Evolutionary conservation across 306 rosid species (phyloP), one percentile per base, ranked within the genome.

Genomic region (Rosa persica): DNA sequence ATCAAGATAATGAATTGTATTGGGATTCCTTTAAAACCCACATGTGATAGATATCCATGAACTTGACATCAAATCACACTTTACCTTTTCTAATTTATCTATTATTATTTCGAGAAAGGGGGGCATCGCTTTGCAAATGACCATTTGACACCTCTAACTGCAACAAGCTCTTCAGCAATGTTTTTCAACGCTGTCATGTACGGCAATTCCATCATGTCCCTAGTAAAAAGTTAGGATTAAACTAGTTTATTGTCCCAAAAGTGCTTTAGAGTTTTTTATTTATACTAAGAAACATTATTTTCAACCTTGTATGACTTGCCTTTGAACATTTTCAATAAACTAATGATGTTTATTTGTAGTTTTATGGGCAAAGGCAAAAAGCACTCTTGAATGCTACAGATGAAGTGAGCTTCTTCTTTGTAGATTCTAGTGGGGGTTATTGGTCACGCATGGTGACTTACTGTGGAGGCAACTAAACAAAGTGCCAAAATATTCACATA

Each of bases 391-490:
- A 25, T 70, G 74, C 42, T 47, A 70, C 58, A 27, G 9, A 10
- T 46, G 60, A 25, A 30, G 9, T 49, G n/a, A 44, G 39, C 73
- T 47, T 47, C 22, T 27, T 25, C 60, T 27, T 47, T 47, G 8
- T 25, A 47, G 16, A 15, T 5, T 51, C 76, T 43, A 54, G 81
- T 75, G 88, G 86, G 81, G 67, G 51, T 25, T 8, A 60, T 19
- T 51, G 15, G 67, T 23, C 79, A 85, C 36, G 62, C 75, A 67
- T 20, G 72, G 75, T 82, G 84, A 86, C 90, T 38, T 27, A 44
- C 83, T 77, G 58, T 49, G 51, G 34, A 78, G 70, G 86, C 69
- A 78, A 89, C 42, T 54, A 79, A 74, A 70, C 66, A 78, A 73
- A 61, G 77, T 74, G 76, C 73, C 76, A 83, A 77, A 65, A 75